A percentile compares a stretch with the other conserved stretches of the same genome.
phyloP scores from a whole-genome alignment of 345 rosid genomes.

The Citrus unshiu region DNA sequence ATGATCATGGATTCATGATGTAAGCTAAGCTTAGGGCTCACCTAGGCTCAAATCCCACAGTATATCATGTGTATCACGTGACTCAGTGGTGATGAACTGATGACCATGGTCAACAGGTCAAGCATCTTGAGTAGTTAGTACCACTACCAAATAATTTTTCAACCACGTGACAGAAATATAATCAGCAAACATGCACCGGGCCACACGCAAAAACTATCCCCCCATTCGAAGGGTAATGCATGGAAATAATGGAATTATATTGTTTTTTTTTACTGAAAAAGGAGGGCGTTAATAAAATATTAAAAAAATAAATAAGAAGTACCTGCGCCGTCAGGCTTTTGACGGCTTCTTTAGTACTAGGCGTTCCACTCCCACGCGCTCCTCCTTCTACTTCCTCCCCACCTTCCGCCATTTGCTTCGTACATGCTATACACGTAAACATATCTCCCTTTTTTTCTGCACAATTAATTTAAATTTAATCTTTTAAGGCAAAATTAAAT shows the following conservation, averaged over 20 bases:
- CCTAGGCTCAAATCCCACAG: not conserved
- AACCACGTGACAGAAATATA: not conserved
- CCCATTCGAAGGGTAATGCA: not conserved
- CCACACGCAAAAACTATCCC: not conserved
- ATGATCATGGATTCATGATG: not conserved
- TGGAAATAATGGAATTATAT: not conserved
- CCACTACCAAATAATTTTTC: no score
- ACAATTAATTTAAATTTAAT: not conserved
- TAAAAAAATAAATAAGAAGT: not conserved
- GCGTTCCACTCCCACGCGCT: slow-evolving; percentile 78
- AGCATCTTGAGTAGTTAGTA: not conserved
- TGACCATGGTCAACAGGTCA: not conserved
- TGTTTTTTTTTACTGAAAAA: not conserved
- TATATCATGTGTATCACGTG: not conserved
- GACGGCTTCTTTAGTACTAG: slow-evolving; percentile 93
- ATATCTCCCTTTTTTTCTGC: slow-evolving; percentile 23
- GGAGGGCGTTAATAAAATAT: slow-evolving; percentile 4
- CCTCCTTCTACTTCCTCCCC: slow-evolving; percentile 72
- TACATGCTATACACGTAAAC: slow-evolving; percentile 98
- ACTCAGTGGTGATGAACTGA: not conserved
- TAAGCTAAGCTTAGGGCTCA: no score
- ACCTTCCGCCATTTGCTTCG: slow-evolving; percentile 73
- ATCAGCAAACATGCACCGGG: not conserved
- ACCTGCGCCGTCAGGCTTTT: slow-evolving; percentile 99
- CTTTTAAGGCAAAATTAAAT: no score